Conservation (phyloP, 768 basidiomycete genomes). For the Brasilioporus rufonigricans region DNA sequence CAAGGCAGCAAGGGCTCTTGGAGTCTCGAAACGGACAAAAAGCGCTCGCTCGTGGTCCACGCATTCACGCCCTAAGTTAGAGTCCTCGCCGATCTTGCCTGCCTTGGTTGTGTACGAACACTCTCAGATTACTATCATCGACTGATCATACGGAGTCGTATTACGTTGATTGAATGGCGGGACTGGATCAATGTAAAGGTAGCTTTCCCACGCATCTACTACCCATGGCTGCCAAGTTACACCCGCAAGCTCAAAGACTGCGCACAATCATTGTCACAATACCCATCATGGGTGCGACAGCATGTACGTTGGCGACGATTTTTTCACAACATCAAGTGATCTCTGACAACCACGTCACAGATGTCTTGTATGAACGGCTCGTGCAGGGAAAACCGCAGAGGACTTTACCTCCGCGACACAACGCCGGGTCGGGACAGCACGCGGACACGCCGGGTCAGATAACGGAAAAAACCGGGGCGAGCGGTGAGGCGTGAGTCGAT, state of each 20-base stretch:
- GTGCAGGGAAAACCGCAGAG: constrained; percentile 50
- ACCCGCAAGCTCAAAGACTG: constrained; percentile 44
- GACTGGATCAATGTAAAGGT: too few relatives aligned
- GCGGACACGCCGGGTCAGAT: constrained; percentile 1
- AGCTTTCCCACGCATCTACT: background rate
- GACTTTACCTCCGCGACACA: constrained; percentile 29
- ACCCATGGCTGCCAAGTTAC: constrained; percentile 34
- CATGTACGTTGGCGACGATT: constrained; percentile 44
- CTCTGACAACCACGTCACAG: constrained; percentile 35
- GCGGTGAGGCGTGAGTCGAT: constrained; percentile 3
- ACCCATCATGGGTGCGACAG: constrained; percentile 63
- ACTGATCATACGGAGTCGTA: too few relatives aligned
- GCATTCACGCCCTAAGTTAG: too few relatives aligned
- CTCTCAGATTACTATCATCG: too few relatives aligned
- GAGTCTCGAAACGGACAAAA: too few relatives aligned
- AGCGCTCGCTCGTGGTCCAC: too few relatives aligned
- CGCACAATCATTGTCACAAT: constrained; percentile 59
- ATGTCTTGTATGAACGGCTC: constrained; percentile 64
- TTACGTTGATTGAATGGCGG: too few relatives aligned
- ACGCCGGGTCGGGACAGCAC: constrained; percentile 2
- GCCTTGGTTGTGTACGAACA: too few relatives aligned
- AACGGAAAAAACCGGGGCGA: constrained; percentile 20
- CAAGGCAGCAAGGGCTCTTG: too few relatives aligned
- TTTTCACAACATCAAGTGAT: background rate
- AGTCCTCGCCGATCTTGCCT: too few relatives aligned